Evolutionary conservation across 768 basidiomycete species (phyloP), one percentile per base, ranked within the genome.

Genomic region (Saitozyma podzolica): DNA sequence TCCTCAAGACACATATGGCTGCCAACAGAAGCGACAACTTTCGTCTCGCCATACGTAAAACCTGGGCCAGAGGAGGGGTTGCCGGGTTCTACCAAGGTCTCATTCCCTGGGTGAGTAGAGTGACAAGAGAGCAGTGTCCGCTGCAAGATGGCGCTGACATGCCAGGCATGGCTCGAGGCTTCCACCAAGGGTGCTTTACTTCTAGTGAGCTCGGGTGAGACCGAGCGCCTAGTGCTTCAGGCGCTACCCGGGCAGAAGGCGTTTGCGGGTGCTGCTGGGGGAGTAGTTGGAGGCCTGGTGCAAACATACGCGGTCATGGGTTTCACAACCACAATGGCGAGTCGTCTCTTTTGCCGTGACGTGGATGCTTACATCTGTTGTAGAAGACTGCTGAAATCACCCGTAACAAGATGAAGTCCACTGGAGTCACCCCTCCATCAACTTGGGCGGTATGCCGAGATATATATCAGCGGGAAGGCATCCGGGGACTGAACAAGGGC

Each of bases 291-390:
- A n/a, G 51, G 51, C 14, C 13, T 53, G 29, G 13, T 20, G 13
- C 51, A 53, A 37, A 20, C 51, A 14, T 53, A 53, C 6, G 51
- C 51, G 13, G 51, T 53, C 16, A 53, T 53, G 51, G 51, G 51
- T 14, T 53, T 53, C 14, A 53, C 51, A 4, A 53, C 51, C 13
- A 53, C 51, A 13, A 53, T 53, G 51, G 51, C 20, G 51, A 53
- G 47, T 14, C 14, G 2, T 6, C 47, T 3, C 14, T 3, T 53
- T 6, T 6, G 29, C 2, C 51, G 14, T 17, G 14, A 53, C 29
- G 2, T 5, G 2, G 14, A n/a, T 2, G 16, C 51, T 13, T 13
- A 13, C 29, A 53, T 2, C 7, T n/a, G 16, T 13, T 53, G 4
- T 7, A 53, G 51, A 53, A 53, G 20, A 53, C 51, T 3, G 29